These are phyloP conservation scores for Arachis hypogaea DNA, from an alignment of 306 rosid species.

Conservation along the genomic window DNA sequence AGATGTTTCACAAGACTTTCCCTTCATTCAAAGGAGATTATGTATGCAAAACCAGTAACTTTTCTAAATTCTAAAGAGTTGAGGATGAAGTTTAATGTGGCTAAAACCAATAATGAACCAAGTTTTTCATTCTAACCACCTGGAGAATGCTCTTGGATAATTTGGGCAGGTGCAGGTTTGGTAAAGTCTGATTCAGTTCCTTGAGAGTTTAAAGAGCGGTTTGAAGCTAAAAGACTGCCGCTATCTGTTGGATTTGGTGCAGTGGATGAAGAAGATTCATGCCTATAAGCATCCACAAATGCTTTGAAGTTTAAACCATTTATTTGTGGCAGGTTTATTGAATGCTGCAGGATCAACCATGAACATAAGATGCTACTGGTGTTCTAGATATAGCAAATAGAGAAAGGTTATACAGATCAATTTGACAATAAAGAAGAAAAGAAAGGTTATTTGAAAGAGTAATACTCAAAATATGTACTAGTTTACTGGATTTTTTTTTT, in stretches of 20 bases:
- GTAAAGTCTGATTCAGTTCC: neutral
- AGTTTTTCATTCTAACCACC: neutral
- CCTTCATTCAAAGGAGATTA: neutral
- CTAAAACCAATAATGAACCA: neutral
- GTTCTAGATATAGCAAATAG: neutral
- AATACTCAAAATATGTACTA: no score
- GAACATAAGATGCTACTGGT: neutral
- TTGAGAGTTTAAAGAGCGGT: no score
- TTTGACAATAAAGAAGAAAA: neutral
- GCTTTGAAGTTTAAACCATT: neutral
- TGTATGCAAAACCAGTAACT: neutral
- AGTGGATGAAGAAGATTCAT: neutral
- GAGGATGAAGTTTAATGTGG: neutral
- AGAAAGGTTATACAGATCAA: no score
- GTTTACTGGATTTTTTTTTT: no score
- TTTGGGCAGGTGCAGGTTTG: neutral
- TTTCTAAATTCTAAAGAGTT: neutral
- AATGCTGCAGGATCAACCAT: neutral
- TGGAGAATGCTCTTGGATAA: neutral
- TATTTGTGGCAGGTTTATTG: neutral
- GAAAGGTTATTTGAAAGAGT: neutral
- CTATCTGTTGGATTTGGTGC: no score
- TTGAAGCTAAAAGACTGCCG: no score
- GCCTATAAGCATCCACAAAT: neutral
- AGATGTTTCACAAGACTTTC: neutral